Base-by-base conservation (phyloP, 73 alveolate genomes). In the Paramecium sexaurelia region DNA sequence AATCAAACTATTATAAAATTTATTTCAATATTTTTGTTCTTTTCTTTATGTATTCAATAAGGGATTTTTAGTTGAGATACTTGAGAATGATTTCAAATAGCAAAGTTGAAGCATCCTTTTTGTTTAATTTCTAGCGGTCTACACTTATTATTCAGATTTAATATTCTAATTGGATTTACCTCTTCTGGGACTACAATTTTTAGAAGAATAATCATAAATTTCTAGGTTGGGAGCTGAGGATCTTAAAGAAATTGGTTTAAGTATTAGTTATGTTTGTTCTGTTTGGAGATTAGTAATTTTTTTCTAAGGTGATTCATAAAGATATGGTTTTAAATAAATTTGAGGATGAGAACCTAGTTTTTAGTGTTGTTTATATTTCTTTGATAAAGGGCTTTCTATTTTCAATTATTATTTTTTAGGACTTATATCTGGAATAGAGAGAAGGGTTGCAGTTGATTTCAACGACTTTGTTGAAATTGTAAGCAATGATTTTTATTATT, bases 381-480 rank as follows among this genome's bases (percentile, higher is more conserved):
- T 61, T n/a, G 67, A 51, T 20, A 51, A 4, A 6, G 83, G 83
- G 26, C 83, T 61, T 45, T 61, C 83, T 26, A 61, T 61, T 32
- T 61, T 61, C 26, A 10, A 26, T 9, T 26, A 13, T 13, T 61
- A 8, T 11, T 61, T 61, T 61, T 29, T 61, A 11, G 83, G 29
- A 32, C 83, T 61, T 9, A 61, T 61, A 13, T 61, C 83, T 3
- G 83, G 83, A 6, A 61, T 26, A 26, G 83, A 61, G 26, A 61
- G 29, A 1, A 61, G 7, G 2, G 83, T 61, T 5, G 47, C 39
- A 22, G 83, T 61, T 4, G 83, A 61, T 11, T 61, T 61, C 17
- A 61, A 61, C 11, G 83, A 61, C 26, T 61, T 61, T 61, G 83
- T 61, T 29, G 83, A 61, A 61, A 26, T 61, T 13, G 83, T 61